Conservation (phyloP, 2,329 filamentous ascomycete species). For the Mycogone perniciosa region DNA sequence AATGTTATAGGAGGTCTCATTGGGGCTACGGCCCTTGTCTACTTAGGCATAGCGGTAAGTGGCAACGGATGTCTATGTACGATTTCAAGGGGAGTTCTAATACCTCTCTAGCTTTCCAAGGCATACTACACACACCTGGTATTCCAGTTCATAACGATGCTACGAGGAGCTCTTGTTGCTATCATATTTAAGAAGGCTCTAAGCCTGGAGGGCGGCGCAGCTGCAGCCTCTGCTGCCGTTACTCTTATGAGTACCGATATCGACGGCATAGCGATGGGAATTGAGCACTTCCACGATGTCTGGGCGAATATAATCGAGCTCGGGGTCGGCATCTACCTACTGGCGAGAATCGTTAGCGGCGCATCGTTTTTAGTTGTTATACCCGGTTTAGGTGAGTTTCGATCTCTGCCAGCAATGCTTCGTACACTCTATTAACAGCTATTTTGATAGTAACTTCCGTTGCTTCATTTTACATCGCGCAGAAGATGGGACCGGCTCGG, state of each 20-base stretch:
- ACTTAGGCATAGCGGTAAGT: constrained; percentile 35
- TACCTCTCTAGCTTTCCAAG: constrained; percentile 6
- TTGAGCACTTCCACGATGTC: constrained; percentile 24
- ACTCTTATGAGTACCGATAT: constrained; percentile 42
- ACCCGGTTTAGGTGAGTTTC: constrained; percentile 50
- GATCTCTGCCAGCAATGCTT: background rate
- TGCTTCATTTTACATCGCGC: constrained; percentile 34
- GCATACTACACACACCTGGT: constrained; percentile 26
- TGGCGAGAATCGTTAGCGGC: constrained; percentile 6
- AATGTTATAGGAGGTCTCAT: constrained; percentile 29
- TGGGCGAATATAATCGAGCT: constrained; percentile 28
- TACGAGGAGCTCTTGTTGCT: constrained; percentile 29
- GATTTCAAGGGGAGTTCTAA: too few species aligned
- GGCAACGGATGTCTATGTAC: background rate
- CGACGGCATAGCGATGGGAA: constrained; percentile 24
- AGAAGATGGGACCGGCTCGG: constrained; percentile 37
- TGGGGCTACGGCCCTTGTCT: constrained; percentile 32
- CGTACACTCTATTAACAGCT: constrained; percentile 11
- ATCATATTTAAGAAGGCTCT: constrained; percentile 44
- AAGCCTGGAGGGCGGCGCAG: constrained; percentile 20
- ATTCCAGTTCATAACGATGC: constrained; percentile 25
- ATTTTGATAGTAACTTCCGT: constrained; percentile 33
- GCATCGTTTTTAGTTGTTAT: constrained; percentile 44
- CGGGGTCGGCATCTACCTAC: constrained; percentile 12
- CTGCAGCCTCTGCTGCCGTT: constrained; percentile 29